These are phyloP conservation scores for Sporisorium sorghi DNA, from an alignment of 1,284 basidiomycete genomes.

Conservation along the genomic window DNA sequence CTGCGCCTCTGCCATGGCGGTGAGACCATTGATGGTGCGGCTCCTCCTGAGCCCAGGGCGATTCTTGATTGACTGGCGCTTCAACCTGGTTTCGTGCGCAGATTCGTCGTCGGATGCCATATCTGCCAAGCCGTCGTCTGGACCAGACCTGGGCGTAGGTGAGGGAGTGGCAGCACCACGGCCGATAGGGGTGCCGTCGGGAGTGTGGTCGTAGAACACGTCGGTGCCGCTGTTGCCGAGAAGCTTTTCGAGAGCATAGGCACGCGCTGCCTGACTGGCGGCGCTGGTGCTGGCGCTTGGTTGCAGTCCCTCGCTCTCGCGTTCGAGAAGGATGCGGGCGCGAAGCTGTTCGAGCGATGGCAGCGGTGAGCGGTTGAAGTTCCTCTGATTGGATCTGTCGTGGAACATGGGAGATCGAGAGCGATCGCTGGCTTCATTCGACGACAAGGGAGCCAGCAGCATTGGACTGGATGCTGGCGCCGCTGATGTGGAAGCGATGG, in stretches of 20 bases:
- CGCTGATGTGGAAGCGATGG: conserved; percentile 5
- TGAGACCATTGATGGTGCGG: conserved; percentile 59
- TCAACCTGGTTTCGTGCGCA: conserved; percentile 28
- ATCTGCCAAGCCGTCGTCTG: conserved; percentile 20
- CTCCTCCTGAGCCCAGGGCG: conserved; percentile 40
- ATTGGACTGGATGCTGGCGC: conserved; percentile 1
- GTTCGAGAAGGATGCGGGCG: conserved; percentile 62
- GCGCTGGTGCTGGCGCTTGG: conserved; percentile 62
- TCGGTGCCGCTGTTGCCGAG: conserved; percentile 58
- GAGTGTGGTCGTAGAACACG: conserved; percentile 49
- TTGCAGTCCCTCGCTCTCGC: conserved; percentile 54
- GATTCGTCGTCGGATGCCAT: conserved; percentile 49
- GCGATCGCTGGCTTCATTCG: conserved; percentile 18
- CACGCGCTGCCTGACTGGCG: conserved; percentile 63
- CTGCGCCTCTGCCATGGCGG: conserved; percentile 55
- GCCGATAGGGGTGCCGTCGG: conserved; percentile 41
- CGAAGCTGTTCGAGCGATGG: conserved; percentile 66
- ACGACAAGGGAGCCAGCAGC: conserved; percentile 8
- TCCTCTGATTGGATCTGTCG: conserved; percentile 24
- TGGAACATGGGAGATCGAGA: conserved; percentile 38
- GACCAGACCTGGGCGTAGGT: conserved; percentile 17
- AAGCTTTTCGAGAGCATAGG: conserved; percentile 67
- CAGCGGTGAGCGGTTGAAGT: conserved; percentile 51
- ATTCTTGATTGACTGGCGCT: conserved; percentile 38
- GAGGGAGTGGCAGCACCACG: conserved; percentile 40